Percentiles rank a stretch among this genome's conserved stretches.
These are phyloP conservation scores for Paracoccidioides brasiliensis DNA, from an alignment of 2,329 filamentous ascomycete species.

Conservation along the genomic window DNA sequence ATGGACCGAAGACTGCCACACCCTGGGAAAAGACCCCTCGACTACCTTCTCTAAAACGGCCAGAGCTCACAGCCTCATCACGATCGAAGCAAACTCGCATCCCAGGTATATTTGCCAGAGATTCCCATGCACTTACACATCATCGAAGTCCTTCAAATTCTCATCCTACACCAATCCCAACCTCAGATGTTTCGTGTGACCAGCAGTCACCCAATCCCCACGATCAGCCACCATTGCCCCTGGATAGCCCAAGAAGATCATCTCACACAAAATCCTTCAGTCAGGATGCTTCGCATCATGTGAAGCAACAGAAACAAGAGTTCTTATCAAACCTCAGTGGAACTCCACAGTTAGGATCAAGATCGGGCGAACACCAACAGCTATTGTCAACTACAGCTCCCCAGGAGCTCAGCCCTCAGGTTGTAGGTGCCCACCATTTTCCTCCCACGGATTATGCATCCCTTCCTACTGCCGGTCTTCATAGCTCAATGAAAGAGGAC, in stretches of 20 bases:
- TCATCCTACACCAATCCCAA: slow-evolving; percentile 15
- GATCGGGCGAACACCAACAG: neutral
- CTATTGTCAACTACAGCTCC: neutral
- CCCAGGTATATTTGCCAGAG: slow-evolving; percentile 20
- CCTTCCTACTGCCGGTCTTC: neutral
- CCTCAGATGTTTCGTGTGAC: slow-evolving; percentile 1
- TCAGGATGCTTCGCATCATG: slow-evolving; percentile 9
- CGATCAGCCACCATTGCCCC: neutral
- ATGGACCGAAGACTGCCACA: slow-evolving; percentile 9
- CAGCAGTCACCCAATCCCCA: neutral
- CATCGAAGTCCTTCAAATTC: slow-evolving; percentile 13
- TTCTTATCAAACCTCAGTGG: slow-evolving; percentile 2
- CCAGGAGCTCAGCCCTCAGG: neutral
- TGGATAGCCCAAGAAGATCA: neutral
- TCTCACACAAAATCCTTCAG: slow-evolving; percentile 12
- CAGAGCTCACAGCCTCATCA: slow-evolving; percentile 5
- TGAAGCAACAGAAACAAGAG: slow-evolving; percentile 1
- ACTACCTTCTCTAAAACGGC: slow-evolving; percentile 3
- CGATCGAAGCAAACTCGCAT: slow-evolving; percentile 8
- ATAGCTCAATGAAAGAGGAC: slow-evolving; percentile 9
- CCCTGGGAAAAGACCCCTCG: neutral
- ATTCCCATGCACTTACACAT: slow-evolving; percentile 17
- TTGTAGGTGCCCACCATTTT: slow-evolving; percentile 6
- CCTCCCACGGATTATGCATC: slow-evolving; percentile 6
- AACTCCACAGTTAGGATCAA: neutral